Evolutionary conservation across 257 asterid genomes (phyloP), one percentile per base, ranked within the genome.

Genomic region (Verbascum thapsus): DNA sequence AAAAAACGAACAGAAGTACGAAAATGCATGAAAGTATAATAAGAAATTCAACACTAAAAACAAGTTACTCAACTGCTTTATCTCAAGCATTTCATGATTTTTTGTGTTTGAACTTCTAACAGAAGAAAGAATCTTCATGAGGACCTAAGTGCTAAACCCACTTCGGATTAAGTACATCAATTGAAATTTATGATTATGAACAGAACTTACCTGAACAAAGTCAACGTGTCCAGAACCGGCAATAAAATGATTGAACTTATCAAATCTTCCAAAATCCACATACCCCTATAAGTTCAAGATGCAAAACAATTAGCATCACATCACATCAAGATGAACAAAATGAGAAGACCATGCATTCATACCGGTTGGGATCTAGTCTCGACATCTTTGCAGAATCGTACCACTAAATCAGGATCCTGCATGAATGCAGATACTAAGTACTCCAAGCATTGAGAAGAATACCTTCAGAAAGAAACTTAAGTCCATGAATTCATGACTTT

Each of bases 241-340:
- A 69, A 66, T 74, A 74, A 89, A 92, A 61, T 76, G 59, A 67
- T 81, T 81, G 80, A 85, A 63, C 71, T 74, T 81, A 52, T 89
- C 94, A 83, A 80, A 92, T 77, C 98, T 83, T 63, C 98, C 98
- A 71, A 73, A 92, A 82, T 81, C 95, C 64, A 88, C 84, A 76
- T 92, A 92, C 53, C 98, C 98, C 98, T 88, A 80, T 75, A 64
- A 68, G 65, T 68, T 67, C 53, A 63, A 17, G 30, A 53, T 10
- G 39, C 23, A 54, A 51, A 56, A 60, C 30, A 55, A 56, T 68
- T 66, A 59, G 71, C 73, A 74, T 38, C 44, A 57, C 20, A 35
- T 34, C 41, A 50, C 19, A 59, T 70, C n/a, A 51, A 66, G 38
- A 59, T 55, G 51, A 58, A 40, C 63, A 44, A 23, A 58, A 64